These are phyloP conservation scores for Fusarium sp. DNA, from an alignment of 2,329 filamentous ascomycete species.

Conservation along the genomic window DNA sequence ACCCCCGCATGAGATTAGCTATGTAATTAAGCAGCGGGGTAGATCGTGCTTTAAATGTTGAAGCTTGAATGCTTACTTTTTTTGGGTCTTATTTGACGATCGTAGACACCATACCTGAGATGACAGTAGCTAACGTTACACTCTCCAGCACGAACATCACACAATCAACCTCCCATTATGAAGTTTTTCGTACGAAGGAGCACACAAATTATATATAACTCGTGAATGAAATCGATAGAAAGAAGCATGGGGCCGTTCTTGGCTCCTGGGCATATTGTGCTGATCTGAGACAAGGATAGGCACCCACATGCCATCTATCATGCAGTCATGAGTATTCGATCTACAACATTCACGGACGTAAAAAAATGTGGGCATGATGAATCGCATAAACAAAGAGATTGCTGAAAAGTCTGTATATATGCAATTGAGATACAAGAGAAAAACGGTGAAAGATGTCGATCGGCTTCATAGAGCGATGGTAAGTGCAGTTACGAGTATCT, in stretches of 20 bases:
- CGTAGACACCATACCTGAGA: neutral
- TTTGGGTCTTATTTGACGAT: conserved; percentile 2
- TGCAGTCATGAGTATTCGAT: conserved; percentile 20
- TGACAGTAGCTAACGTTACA: neutral
- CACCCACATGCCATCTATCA: conserved; percentile 24
- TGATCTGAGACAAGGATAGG: conserved; percentile 35
- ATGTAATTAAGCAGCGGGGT: conserved; percentile 3
- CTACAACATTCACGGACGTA: neutral
- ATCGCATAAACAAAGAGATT: conserved; percentile 3
- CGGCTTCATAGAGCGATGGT: neutral
- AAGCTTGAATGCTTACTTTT: conserved; percentile 6
- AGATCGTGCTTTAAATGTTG: neutral
- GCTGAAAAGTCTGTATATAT: neutral
- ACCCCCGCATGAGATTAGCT: conserved; percentile 2
- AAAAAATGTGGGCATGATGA: neutral
- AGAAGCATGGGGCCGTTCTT: conserved; percentile 16
- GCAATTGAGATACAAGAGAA: neutral
- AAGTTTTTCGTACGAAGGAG: neutral
- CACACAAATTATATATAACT: neutral
- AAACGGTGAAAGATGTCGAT: neutral
- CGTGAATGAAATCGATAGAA: neutral
- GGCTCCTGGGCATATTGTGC: conserved; percentile 17
- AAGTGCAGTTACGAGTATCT: neutral
- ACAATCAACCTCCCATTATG: neutral
- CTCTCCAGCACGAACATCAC: neutral